Evolutionary conservation across 2,329 filamentous ascomycete genomes (phyloP).

Genomic region (Diaporthe ampelina): DNA sequence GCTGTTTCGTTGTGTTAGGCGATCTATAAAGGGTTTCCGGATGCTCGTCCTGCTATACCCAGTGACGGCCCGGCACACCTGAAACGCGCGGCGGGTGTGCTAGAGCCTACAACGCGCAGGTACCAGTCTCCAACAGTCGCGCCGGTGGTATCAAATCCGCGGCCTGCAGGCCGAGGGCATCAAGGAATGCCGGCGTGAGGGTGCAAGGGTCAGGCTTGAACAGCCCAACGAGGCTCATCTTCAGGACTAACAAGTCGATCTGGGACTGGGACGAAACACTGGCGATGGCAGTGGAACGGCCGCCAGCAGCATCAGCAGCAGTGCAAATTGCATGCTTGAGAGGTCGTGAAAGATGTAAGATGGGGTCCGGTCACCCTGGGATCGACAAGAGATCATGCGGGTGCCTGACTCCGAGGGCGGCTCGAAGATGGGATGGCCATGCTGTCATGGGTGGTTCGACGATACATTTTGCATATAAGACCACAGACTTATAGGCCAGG

Average conservation of each 20-base stretch:
- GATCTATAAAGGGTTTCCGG: slow-evolving; percentile 17
- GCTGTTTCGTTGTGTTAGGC: slow-evolving; percentile 3
- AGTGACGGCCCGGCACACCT: slow-evolving; percentile 19
- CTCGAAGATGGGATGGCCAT: slow-evolving; percentile 28
- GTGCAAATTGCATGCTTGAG: background rate
- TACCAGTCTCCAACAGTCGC: background rate
- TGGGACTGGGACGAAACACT: slow-evolving; percentile 19
- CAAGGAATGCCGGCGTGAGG: background rate
- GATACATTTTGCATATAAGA: background rate
- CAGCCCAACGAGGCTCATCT: slow-evolving; percentile 6
- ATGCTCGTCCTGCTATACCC: slow-evolving; percentile 4
- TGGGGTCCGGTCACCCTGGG: slow-evolving; percentile 5
- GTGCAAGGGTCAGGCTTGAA: slow-evolving; percentile 12
- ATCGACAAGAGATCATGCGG: slow-evolving; percentile 4
- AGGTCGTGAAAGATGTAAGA: slow-evolving; percentile 1
- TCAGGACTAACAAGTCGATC: slow-evolving; percentile 1
- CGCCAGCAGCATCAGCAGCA: background rate
- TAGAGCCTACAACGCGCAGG: slow-evolving; percentile 10
- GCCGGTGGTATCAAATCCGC: slow-evolving; percentile 18
- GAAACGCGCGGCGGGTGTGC: slow-evolving; percentile 27
- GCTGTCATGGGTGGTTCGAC: slow-evolving; percentile 1
- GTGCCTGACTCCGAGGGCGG: slow-evolving; percentile 29
- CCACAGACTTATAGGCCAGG: slow-evolving; percentile 22
- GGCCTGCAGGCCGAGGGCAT: background rate
- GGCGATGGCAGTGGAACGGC: slow-evolving; percentile 7